Evolutionary conservation across 495 filamentous ascomycete species (phyloP).

Genomic region (Podospora pseudopauciseta): DNA sequence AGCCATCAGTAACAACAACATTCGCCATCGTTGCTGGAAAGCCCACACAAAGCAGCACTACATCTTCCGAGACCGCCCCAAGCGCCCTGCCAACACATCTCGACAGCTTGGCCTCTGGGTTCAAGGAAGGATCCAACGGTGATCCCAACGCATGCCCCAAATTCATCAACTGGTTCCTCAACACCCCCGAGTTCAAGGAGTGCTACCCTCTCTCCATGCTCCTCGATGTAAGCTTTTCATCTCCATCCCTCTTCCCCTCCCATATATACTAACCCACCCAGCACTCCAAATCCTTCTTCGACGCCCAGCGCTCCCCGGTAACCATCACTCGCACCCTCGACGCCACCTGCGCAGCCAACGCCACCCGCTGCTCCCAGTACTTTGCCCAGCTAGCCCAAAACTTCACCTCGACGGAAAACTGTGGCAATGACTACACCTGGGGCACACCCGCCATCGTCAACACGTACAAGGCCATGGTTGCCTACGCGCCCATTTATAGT

Average conservation of each 20-base stretch:
- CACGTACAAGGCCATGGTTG: slow-evolving; percentile 61
- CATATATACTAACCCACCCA: slow-evolving; percentile 38
- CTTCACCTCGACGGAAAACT: slow-evolving; percentile 57
- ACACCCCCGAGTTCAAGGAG: slow-evolving; percentile 56
- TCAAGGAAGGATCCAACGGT: slow-evolving; percentile 44
- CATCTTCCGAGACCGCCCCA: slow-evolving; percentile 27
- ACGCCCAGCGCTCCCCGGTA: slow-evolving; percentile 59
- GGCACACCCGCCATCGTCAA: slow-evolving; percentile 66
- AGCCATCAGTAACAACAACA: slow-evolving; percentile 32
- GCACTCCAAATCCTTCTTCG: slow-evolving; percentile 66
- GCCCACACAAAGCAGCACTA: slow-evolving; percentile 24
- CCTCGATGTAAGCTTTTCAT: slow-evolving; percentile 50
- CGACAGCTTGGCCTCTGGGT: slow-evolving; percentile 68
- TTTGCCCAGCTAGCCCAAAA: slow-evolving; percentile 58
- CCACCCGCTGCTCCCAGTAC: slow-evolving; percentile 53
- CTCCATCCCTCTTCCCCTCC: neutral
- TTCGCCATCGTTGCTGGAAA: slow-evolving; percentile 37
- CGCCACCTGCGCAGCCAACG: slow-evolving; percentile 62
- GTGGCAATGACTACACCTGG: slow-evolving; percentile 62
- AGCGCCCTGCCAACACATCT: slow-evolving; percentile 64
- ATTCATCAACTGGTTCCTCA: slow-evolving; percentile 67
- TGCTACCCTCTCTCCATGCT: slow-evolving; percentile 76
- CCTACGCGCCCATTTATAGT: slow-evolving; percentile 72
- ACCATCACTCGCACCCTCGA: slow-evolving; percentile 68
- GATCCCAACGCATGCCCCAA: slow-evolving; percentile 50